Evolutionary conservation across 495 filamentous ascomycete genomes (phyloP).

Genomic region (Penicillium turbatum): DNA sequence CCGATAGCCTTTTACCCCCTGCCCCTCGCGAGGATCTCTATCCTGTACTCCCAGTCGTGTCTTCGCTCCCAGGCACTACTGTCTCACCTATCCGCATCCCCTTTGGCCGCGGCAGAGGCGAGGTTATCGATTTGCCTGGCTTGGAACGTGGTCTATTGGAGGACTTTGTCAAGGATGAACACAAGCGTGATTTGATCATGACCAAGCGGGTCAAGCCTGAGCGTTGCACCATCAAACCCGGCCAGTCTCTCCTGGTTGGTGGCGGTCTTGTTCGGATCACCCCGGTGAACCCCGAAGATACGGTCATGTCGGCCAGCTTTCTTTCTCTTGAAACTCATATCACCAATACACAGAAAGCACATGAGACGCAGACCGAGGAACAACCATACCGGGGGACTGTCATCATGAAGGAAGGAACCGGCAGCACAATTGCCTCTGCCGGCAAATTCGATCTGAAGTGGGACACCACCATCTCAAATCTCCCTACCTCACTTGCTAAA

Average conservation of each 20-base stretch:
- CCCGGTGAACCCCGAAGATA: constrained; percentile 55
- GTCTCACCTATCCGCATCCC: constrained; percentile 88
- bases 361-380: constrained; percentile 56
- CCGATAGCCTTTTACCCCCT: constrained; percentile 63
- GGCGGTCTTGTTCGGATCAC: constrained; percentile 89
- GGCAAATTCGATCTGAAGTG: constrained; percentile 70
- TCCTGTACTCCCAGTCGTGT: constrained; percentile 78
- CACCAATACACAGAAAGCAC: constrained; percentile 73
- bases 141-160: constrained; percentile 69
- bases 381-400: constrained; percentile 51
- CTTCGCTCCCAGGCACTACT: constrained; percentile 85
- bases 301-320: constrained; percentile 74
- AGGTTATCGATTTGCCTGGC: constrained; percentile 92
- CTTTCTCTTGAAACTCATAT: constrained; percentile 68
- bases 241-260: constrained; percentile 76
- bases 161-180: constrained; percentile 57
- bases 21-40: constrained; percentile 64
- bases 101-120: constrained; percentile 78
- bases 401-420: constrained; percentile 55
- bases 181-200: constrained; percentile 71
- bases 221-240: constrained; percentile 66
- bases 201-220: constrained; percentile 60
- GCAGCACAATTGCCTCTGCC: constrained; percentile 55
- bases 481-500: constrained; percentile 36
- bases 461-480: constrained; percentile 67